Evolutionary conservation across 352 stramenopile genomes (phyloP).

Genomic region (Pythium periplocum): DNA sequence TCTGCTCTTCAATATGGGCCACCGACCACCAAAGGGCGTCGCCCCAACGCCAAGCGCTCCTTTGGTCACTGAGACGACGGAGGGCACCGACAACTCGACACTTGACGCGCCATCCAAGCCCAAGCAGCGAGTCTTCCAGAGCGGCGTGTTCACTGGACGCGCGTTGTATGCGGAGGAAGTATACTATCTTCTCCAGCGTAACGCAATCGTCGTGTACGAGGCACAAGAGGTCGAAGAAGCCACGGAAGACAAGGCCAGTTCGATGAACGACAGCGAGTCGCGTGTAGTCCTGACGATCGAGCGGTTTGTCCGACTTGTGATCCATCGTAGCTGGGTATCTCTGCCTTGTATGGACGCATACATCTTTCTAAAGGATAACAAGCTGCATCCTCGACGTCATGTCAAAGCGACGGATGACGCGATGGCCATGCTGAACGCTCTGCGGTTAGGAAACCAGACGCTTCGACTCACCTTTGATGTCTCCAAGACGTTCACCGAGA

Average conservation of each 20-base stretch:
- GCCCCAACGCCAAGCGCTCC: not conserved
- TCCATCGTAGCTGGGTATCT: constrained; percentile 24
- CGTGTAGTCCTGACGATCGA: constrained; percentile 11
- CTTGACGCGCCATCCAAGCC: not conserved
- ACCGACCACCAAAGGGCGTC: constrained; percentile 28
- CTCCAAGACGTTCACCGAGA: constrained; percentile 38
- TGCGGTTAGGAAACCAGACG: too few species aligned
- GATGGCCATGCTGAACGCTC: too few species aligned
- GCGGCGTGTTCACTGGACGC: constrained; percentile 43
- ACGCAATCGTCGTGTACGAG: constrained; percentile 38
- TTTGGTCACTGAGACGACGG: too few species aligned
- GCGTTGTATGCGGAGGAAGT: constrained; percentile 69
- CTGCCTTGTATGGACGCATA: constrained; percentile 49
- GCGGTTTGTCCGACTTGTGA: constrained; percentile 25
- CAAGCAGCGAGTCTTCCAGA: constrained; percentile 16
- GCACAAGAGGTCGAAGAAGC: constrained; percentile 7
- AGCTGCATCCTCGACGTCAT: constrained; percentile 59
- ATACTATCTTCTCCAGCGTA: constrained; percentile 54
- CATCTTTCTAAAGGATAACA: constrained; percentile 51
- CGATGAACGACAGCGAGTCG: too few species aligned
- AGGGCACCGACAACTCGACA: not conserved
- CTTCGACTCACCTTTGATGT: constrained; percentile 41
- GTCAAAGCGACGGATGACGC: not conserved
- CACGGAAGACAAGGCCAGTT: too few species aligned
- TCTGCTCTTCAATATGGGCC: constrained; percentile 74